Percentiles rank a stretch among this genome's conserved stretches.
phyloP scores from a whole-genome alignment of 768 basidiomycete genomes.

The Cubamyces lactineus region DNA sequence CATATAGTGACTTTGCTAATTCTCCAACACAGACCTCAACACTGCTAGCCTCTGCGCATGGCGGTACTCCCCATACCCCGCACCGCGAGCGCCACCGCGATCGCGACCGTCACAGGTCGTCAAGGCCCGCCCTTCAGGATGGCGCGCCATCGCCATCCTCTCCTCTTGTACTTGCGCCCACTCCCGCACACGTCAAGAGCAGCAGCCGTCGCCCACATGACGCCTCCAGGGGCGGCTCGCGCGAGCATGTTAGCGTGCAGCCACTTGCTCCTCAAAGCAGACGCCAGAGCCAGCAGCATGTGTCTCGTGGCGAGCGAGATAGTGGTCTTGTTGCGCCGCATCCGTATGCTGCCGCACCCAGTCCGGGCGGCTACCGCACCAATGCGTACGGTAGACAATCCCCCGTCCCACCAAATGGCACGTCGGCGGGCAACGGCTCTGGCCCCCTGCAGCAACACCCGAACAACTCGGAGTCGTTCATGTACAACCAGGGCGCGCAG shows the following conservation, averaged over 20 bases:
- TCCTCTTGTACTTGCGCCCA: conserved; percentile 66
- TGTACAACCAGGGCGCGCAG: conserved; percentile 63
- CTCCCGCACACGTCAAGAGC: conserved; percentile 67
- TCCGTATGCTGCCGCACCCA: conserved; percentile 72
- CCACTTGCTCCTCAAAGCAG: conserved; percentile 68
- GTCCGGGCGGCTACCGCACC: conserved; percentile 57
- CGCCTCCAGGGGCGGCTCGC: conserved; percentile 51
- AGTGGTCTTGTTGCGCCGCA: conserved; percentile 60
- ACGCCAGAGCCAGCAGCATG: conserved; percentile 66
- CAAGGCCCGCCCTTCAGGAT: conserved; percentile 57
- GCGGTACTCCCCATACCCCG: conserved; percentile 55
- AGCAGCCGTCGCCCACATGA: conserved; percentile 56
- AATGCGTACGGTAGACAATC: conserved; percentile 57
- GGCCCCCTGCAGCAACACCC: conserved; percentile 46
- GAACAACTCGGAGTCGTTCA: conserved; percentile 58
- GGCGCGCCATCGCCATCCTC: conserved; percentile 51
- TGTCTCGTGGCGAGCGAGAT: conserved; percentile 31
- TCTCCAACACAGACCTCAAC: conserved; percentile 39
- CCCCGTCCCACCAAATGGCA: conserved; percentile 37
- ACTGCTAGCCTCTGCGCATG: conserved; percentile 52
- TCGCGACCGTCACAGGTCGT: conserved; percentile 44
- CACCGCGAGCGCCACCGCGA: conserved; percentile 59
- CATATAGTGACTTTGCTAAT: conserved; percentile 6
- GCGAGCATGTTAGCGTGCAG: conserved; percentile 60
- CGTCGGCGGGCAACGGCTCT: conserved; percentile 37